Percentiles rank a stretch among this genome's conserved stretches.
phyloP scores from a whole-genome alignment of 1,139 yeast genomes.

The Taiozyma sp. region DNA sequence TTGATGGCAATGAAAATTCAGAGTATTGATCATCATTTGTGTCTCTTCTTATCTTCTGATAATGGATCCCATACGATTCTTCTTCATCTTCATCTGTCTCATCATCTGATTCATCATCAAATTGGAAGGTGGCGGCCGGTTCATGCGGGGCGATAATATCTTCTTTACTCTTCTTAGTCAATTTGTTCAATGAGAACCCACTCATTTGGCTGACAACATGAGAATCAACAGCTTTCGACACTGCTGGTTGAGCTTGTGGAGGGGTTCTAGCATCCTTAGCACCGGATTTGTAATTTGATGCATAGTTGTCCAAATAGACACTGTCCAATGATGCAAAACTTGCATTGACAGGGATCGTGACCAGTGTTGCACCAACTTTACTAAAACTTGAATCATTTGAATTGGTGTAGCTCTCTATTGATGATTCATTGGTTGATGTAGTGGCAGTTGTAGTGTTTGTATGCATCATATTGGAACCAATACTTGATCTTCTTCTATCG shows the following conservation, averaged over 20 bases:
- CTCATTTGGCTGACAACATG: conserved; percentile 12
- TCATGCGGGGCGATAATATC: conserved; percentile 19
- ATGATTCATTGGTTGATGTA: conserved; percentile 6
- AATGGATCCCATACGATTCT: conserved; percentile 1
- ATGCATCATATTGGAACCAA: conserved; percentile 6
- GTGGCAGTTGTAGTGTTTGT: conserved; percentile 1
- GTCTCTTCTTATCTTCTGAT: background rate
- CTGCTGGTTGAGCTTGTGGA: background rate
- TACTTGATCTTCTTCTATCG: conserved; percentile 33
- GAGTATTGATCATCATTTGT: conserved; percentile 9
- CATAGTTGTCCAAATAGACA: conserved; percentile 51
- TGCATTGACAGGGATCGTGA: conserved; percentile 55
- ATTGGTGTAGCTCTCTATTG: conserved; percentile 4
- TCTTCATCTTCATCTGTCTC: conserved; percentile 15
- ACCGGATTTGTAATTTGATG: conserved; percentile 18
- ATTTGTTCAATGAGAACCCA: conserved; percentile 16
- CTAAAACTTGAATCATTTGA: conserved; percentile 16
- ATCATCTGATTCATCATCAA: conserved; percentile 9
- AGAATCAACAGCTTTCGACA: background rate
- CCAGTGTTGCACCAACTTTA: conserved; percentile 13
- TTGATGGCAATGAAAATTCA: conserved; percentile 17
- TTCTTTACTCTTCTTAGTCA: conserved; percentile 9
- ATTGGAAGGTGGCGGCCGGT: conserved; percentile 8
- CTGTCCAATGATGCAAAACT: conserved; percentile 78
- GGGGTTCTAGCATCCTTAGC: conserved; percentile 15